Percentiles rank a stretch among this genome's conserved stretches.
Evolutionary conservation across 306 rosid species (phyloP).

Genomic region (Erythrophleum fordii): DNA sequence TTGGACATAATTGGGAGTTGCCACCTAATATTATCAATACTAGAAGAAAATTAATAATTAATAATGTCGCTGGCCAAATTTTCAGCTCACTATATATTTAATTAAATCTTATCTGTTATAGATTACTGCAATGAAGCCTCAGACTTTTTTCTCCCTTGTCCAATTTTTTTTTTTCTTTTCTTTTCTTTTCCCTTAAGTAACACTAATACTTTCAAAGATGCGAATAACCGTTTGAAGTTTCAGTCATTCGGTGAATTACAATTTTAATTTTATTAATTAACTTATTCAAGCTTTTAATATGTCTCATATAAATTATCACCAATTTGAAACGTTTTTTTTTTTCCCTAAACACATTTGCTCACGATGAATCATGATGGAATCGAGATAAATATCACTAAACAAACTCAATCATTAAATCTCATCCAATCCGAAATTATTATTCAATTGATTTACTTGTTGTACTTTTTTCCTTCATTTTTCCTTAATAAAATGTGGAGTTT

Average conservation of each 20-base stretch:
- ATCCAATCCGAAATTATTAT: background rate
- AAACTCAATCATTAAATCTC: background rate
- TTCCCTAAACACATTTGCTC: too few species aligned
- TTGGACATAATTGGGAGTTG: constrained; percentile 20
- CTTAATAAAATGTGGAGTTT: background rate
- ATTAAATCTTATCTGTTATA: background rate
- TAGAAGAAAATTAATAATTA: background rate
- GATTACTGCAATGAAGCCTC: background rate
- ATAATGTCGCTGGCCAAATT: background rate
- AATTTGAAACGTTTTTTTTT: background rate
- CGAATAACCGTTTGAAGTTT: background rate
- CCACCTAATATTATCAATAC: background rate
- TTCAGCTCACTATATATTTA: background rate
- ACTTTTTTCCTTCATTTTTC: background rate
- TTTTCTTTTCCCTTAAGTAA: too few species aligned
- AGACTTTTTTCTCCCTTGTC: too few species aligned
- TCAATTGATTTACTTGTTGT: background rate
- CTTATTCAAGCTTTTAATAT: background rate
- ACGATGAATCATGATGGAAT: background rate
- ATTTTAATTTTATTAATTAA: too few species aligned
- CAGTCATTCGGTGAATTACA: too few species aligned
- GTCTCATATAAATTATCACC: too few species aligned
- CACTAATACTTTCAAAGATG: background rate
- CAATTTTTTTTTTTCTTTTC: too few species aligned
- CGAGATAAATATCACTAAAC: background rate